Conservation (phyloP, 1,284 basidiomycete species). For the Lentinus polychrous region DNA sequence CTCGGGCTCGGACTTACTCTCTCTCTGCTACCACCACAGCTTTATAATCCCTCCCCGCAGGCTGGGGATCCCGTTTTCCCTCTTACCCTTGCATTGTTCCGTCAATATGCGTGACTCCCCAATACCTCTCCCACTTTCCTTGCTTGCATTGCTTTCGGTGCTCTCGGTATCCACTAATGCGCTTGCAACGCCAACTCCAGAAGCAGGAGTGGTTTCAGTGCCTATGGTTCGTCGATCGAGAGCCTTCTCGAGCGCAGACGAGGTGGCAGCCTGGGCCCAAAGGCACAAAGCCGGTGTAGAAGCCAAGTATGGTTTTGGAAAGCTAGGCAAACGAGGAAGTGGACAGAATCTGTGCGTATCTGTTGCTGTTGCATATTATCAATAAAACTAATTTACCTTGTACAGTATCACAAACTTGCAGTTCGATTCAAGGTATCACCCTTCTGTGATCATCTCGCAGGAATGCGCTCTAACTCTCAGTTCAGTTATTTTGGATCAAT, state of each 20-base stretch:
- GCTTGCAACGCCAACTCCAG: conserved; percentile 18
- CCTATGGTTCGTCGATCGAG: conserved; percentile 14
- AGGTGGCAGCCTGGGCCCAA: conserved; percentile 17
- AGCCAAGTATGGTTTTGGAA: conserved; percentile 21
- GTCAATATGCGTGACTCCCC: not conserved
- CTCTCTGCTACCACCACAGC: not conserved
- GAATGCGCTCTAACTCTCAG: not conserved
- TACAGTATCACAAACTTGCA: conserved; percentile 25
- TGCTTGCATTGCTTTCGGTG: conserved; percentile 1
- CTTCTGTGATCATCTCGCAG: not conserved
- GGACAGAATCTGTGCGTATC: conserved; percentile 24
- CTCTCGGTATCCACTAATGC: conserved; percentile 15
- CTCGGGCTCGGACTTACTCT: too few species aligned
- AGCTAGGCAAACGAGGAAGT: conserved; percentile 19
- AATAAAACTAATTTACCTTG: not conserved
- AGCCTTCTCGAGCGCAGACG: conserved; percentile 11
- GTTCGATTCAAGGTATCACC: conserved; percentile 21
- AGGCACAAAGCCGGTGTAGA: conserved; percentile 19
- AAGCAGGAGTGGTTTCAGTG: conserved; percentile 14
- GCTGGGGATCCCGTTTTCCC: conserved; percentile 1
- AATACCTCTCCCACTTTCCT: conserved; percentile 3
- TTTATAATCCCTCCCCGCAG: conserved; percentile 1
- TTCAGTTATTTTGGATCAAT: conserved; percentile 33
- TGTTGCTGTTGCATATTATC: not conserved
- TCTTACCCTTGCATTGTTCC: not conserved